phyloP scores from a whole-genome alignment of 768 basidiomycete genomes.

The Termitomyces eurrhizus region DNA sequence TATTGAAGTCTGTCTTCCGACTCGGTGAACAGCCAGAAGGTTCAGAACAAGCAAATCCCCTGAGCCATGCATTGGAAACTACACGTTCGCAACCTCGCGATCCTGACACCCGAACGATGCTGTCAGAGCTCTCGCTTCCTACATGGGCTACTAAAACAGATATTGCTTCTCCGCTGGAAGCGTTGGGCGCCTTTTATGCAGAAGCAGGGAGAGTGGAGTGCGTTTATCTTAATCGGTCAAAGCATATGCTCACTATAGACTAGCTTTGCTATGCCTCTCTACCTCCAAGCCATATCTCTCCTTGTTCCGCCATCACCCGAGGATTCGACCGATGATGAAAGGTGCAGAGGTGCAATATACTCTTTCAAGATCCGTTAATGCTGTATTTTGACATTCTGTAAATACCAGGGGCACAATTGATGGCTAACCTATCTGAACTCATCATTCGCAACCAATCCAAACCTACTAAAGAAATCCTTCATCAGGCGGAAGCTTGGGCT shows the following conservation, averaged over 20 bases:
- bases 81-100: constrained; percentile 8
- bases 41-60: constrained; percentile 5
- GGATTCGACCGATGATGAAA: constrained; percentile 39
- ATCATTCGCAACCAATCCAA: constrained; percentile 30
- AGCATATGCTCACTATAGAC: constrained; percentile 3
- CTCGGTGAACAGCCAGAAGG: constrained; percentile 9
- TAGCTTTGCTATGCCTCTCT: constrained; percentile 63
- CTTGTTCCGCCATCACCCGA: constrained; percentile 47
- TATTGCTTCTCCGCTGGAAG: constrained; percentile 65
- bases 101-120: constrained; percentile 26
- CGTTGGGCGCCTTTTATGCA: constrained; percentile 60
- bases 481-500: constrained; percentile 61
- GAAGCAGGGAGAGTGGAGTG: constrained; percentile 54
- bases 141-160: constrained; percentile 57
- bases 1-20: constrained; percentile 32
- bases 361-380: background rate
- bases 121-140: constrained; percentile 54
- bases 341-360: constrained; percentile 48
- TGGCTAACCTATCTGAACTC: constrained; percentile 43
- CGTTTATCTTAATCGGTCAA: constrained; percentile 16
- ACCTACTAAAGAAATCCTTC: constrained; percentile 26
- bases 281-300: constrained; percentile 60
- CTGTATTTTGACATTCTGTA: background rate
- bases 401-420: constrained; percentile 38
- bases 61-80: background rate